phyloP scores from a whole-genome alignment of 1,284 basidiomycete species.

The Boletus subluridellus region DNA sequence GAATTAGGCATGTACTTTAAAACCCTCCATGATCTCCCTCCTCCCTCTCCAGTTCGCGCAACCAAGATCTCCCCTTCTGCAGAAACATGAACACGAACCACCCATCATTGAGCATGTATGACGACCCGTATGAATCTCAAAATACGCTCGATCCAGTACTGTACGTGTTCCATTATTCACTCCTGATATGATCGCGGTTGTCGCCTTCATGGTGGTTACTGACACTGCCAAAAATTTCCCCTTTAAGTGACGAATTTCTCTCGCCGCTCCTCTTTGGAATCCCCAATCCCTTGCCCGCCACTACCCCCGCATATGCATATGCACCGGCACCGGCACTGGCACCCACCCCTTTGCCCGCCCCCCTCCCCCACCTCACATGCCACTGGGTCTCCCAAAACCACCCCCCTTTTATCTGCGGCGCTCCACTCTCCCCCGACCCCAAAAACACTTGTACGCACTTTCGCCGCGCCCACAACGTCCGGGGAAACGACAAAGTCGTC shows the following conservation, averaged over 20 bases:
- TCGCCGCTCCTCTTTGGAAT: conserved; percentile 4
- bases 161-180: conserved; percentile 6
- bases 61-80: background rate
- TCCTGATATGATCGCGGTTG: background rate
- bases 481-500: conserved; percentile 20
- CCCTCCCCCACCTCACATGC: conserved; percentile 2
- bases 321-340: background rate
- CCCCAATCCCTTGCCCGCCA: background rate
- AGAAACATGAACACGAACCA: background rate
- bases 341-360: background rate
- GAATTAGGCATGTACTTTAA: conserved; percentile 9
- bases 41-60: background rate
- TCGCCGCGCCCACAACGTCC: conserved; percentile 13
- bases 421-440: conserved; percentile 1
- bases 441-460: conserved; percentile 15
- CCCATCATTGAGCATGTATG: background rate
- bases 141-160: conserved; percentile 2
- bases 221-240: background rate
- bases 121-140: background rate
- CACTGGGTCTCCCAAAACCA: conserved; percentile 7
- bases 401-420: conserved; percentile 11
- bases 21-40: background rate
- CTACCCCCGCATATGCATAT: background rate
- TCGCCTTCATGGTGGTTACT: background rate
- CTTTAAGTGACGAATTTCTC: conserved; percentile 19